phyloP scores from a whole-genome alignment of 345 rosid genomes.

The Corchorus capsularis region DNA sequence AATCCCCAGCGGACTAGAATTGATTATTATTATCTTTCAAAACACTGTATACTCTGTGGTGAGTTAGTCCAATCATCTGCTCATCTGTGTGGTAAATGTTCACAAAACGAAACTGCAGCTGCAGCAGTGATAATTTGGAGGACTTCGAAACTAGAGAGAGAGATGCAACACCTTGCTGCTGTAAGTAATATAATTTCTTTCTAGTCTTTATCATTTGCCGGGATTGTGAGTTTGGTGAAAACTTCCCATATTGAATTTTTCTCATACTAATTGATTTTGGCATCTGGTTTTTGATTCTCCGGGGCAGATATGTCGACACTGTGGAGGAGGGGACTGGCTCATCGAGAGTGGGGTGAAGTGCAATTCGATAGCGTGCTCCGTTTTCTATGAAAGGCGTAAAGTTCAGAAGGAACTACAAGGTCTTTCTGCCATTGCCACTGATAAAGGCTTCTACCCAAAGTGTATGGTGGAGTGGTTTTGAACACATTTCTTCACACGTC shows the following conservation, averaged over 20 bases:
- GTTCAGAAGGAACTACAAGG: conserved; percentile 85
- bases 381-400: conserved; percentile 84
- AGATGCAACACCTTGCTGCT: conserved; percentile 85
- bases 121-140: conserved; percentile 69
- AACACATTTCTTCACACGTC: conserved; percentile 3
- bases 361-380: conserved; percentile 82
- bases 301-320: conserved; percentile 89
- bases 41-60: conserved; percentile 84
- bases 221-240: too few relatives aligned
- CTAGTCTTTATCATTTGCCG: too few relatives aligned
- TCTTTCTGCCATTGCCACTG: conserved; percentile 60
- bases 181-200: conserved; percentile 43
- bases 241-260: too few relatives aligned
- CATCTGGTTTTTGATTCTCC: background rate
- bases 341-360: conserved; percentile 86
- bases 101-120: conserved; percentile 47
- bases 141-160: conserved; percentile 80
- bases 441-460: conserved; percentile 71
- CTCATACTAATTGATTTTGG: background rate
- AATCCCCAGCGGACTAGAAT: conserved; percentile 68
- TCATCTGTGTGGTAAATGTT: conserved; percentile 68
- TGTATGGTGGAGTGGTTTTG: conserved; percentile 92
- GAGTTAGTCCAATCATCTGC: conserved; percentile 75
- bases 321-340: conserved; percentile 98
- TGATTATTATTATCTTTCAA: conserved; percentile 83